These are phyloP conservation scores for Leccinum subtestaceum DNA, from an alignment of 768 basidiomycete species.

Conservation along the genomic window DNA sequence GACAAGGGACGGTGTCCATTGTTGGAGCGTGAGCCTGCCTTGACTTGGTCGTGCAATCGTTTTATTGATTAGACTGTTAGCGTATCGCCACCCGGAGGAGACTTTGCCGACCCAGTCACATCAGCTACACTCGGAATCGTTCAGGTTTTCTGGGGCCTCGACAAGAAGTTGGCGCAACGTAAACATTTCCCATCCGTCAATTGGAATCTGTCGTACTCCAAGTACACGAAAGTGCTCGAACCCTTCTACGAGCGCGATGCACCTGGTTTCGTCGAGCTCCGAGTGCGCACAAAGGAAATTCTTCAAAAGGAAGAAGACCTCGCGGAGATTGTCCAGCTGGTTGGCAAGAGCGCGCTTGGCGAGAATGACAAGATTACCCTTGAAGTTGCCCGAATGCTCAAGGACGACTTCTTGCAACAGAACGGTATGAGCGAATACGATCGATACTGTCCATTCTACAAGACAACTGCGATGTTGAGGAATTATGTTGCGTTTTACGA, in stretches of 20 bases:
- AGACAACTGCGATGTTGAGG: conserved; percentile 93
- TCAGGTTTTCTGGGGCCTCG: conserved; percentile 99
- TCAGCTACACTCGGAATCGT: conserved; percentile 97
- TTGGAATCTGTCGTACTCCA: conserved; percentile 99
- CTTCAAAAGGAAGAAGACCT: conserved; percentile 98
- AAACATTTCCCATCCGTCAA: conserved; percentile 99
- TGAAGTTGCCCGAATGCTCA: conserved; percentile 95
- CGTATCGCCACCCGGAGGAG: conserved; percentile 97
- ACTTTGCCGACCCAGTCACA: conserved; percentile 98
- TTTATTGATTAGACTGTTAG: conserved; percentile 40
- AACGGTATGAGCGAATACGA: conserved; percentile 99
- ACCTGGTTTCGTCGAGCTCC: conserved; percentile 93
- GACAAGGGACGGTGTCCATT: conserved; percentile 94
- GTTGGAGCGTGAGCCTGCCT: conserved; percentile 85
- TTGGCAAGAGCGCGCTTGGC: conserved; percentile 96
- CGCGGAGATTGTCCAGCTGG: conserved; percentile 98
- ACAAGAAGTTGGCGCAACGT: conserved; percentile 97
- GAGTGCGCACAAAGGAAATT: conserved; percentile 92
- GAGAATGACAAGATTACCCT: conserved; percentile 98
- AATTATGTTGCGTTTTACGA: conserved; percentile 96
- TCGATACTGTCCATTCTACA: conserved; percentile 97
- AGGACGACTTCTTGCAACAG: conserved; percentile 96
- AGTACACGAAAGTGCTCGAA: conserved; percentile 93
- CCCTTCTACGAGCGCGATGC: conserved; percentile 87
- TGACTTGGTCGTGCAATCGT: neutral